Evolutionary conservation across 768 basidiomycete genomes (phyloP), one percentile per base, ranked within the genome.

Genomic region (Trametes coccinea): DNA sequence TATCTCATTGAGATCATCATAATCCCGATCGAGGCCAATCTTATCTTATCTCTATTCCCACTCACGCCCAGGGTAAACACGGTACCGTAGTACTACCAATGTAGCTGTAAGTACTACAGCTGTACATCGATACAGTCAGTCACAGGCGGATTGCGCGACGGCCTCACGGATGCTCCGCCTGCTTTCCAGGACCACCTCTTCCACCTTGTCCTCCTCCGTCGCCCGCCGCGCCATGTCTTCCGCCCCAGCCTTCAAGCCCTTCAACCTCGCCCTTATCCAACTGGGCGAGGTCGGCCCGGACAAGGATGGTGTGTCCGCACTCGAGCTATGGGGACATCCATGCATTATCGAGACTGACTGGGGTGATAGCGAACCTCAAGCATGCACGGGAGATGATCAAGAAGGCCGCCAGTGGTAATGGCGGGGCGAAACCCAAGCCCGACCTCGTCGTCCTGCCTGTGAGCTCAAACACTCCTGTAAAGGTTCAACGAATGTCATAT

Each of bases 261-360:
- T 98, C 76, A 88, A 81, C 17, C 81, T 99, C 55, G 93, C 95
- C 0, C 80, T 98, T 48, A 84, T 98, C 59, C 97, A 99, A 73
- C 84, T 99, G 4, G 93, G 93, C n/a, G 77, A 78, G 55, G 77
- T 92, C 39, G 82, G 86, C 17, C 66, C 81, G 0, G 82, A 87
- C 76, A 98, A 98, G 76, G 65, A 78, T 49, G 68, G 71, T 70
- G n/a, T 0, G 65, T 41, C 10, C 29, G 39, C 5, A 16, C 50
- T 2, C 16, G 22, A 22, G 22, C 22, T 22, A 22, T 5, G 27
- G 22, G 13, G 40, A 53, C 34, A 14, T 34, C 33, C 31, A 4
- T 17, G 10, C 17, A 27, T 34, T 8, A 29, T n/a, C 2, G 6
- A 17, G 27, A 49, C 34, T 9, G 29, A 2, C 22, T 5, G 14